A percentile compares a stretch with the other conserved stretches of the same genome.
phyloP scores from a whole-genome alignment of 371 early-diverging fungal species.

The Mortierella sp. region DNA sequence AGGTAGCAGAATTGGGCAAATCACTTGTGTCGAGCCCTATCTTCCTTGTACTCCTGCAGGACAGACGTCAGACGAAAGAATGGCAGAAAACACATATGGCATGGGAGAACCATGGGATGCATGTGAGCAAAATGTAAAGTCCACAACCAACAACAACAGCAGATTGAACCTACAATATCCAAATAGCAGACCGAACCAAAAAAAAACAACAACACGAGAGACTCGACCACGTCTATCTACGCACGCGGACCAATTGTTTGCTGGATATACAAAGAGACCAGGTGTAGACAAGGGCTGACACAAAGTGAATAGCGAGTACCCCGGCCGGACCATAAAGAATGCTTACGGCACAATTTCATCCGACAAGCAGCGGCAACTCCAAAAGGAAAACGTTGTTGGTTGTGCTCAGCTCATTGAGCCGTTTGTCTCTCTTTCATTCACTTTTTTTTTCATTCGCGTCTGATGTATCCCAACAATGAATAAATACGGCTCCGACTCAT shows the following conservation, averaged over 20 bases:
- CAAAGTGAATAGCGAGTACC: neutral
- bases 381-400: neutral
- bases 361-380: neutral
- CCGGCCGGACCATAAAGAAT: neutral
- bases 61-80: neutral
- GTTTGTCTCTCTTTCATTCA: constrained; percentile 9
- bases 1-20: neutral
- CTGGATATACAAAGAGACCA: neutral
- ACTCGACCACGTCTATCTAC: neutral
- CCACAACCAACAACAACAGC: neutral
- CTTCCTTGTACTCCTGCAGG: neutral
- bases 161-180: neutral
- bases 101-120: constrained; percentile 13
- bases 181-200: neutral
- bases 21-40: neutral
- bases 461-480: neutral
- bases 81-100: neutral
- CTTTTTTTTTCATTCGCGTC: neutral
- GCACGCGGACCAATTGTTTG: neutral
- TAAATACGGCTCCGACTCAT: neutral
- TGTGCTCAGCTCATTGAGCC: constrained; percentile 1
- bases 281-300: neutral
- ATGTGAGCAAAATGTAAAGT: neutral
- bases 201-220: neutral
- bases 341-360: constrained; percentile 13